These are phyloP conservation scores for Discostella stelligera DNA, from an alignment of 352 stramenopile genomes.

Conservation along the genomic window DNA sequence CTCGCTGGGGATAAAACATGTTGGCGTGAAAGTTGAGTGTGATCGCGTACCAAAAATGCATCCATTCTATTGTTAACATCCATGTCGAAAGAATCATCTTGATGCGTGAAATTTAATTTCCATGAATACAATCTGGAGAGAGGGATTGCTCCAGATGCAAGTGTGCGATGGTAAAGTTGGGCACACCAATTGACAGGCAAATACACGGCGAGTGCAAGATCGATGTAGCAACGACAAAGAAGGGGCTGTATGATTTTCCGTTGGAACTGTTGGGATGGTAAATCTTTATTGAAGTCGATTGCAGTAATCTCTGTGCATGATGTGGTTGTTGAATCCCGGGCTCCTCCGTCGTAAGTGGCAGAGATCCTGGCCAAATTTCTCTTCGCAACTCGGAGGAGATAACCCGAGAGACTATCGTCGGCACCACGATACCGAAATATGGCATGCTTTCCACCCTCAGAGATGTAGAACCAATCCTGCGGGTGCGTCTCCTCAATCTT, in stretches of 20 bases:
- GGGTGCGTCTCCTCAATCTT: background rate
- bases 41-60: slow-evolving; percentile 34
- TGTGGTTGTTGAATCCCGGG: background rate
- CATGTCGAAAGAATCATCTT: background rate
- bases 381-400: slow-evolving; percentile 50
- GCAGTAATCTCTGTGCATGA: background rate
- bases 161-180: slow-evolving; percentile 21
- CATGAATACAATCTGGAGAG: slow-evolving; percentile 36
- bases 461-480: slow-evolving; percentile 52
- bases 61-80: slow-evolving; percentile 3
- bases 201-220: slow-evolving; percentile 16
- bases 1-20: slow-evolving; percentile 7
- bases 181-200: slow-evolving; percentile 17
- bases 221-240: slow-evolving; percentile 35
- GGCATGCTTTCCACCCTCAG: slow-evolving; percentile 66
- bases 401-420: slow-evolving; percentile 9
- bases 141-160: slow-evolving; percentile 31
- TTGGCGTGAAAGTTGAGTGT: slow-evolving; percentile 30
- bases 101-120: slow-evolving; percentile 7
- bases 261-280: slow-evolving; percentile 22
- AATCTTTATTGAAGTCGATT: slow-evolving; percentile 18
- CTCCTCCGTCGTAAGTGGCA: background rate
- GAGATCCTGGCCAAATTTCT: slow-evolving; percentile 22
- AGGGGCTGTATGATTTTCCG: slow-evolving; percentile 30
- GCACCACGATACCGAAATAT: slow-evolving; percentile 43